Percentiles rank a stretch among this genome's conserved stretches.
phyloP scores from a whole-genome alignment of 306 rosid species.

The Vicia faba region DNA sequence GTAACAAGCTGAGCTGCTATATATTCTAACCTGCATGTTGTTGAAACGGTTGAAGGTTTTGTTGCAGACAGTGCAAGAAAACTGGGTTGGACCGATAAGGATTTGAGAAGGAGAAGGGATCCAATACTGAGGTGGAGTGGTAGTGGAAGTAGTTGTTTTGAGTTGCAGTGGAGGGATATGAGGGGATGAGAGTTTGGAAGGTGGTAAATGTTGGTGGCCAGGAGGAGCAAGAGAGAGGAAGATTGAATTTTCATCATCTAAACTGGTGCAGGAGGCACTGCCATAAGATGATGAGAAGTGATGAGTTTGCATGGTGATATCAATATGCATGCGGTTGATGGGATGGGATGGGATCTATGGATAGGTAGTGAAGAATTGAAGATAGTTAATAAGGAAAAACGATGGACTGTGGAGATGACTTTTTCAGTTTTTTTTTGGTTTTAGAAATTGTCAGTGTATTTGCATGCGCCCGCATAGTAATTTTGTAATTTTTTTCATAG shows the following conservation, averaged over 20 bases:
- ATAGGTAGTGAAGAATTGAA: neutral
- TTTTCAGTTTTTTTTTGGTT: neutral
- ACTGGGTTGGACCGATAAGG: slow-evolving; percentile 92
- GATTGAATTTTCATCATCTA: slow-evolving; percentile 60
- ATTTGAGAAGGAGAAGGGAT: slow-evolving; percentile 90
- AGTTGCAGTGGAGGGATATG: neutral
- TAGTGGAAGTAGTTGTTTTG: slow-evolving; percentile 47
- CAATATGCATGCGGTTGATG: slow-evolving; percentile 21
- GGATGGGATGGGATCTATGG: neutral
- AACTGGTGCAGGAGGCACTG: slow-evolving; percentile 31
- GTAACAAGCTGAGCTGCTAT: no score
- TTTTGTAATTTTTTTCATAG: no score
- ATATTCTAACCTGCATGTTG: slow-evolving; percentile 82
- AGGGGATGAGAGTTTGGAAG: slow-evolving; percentile 21
- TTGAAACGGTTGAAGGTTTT: slow-evolving; percentile 94
- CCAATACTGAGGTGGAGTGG: slow-evolving; percentile 63
- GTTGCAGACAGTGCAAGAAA: slow-evolving; percentile 91
- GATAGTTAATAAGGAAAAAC: neutral
- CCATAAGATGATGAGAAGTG: slow-evolving; percentile 40
- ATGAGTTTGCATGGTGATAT: slow-evolving; percentile 58
- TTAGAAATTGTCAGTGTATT: no score
- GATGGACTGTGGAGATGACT: neutral
- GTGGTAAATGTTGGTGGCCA: slow-evolving; percentile 49
- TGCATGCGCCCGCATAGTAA: no score
- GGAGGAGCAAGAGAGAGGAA: slow-evolving; percentile 83